Base-by-base conservation (phyloP, 768 basidiomycete species). In the Xerocomus brunneocitrinus region DNA sequence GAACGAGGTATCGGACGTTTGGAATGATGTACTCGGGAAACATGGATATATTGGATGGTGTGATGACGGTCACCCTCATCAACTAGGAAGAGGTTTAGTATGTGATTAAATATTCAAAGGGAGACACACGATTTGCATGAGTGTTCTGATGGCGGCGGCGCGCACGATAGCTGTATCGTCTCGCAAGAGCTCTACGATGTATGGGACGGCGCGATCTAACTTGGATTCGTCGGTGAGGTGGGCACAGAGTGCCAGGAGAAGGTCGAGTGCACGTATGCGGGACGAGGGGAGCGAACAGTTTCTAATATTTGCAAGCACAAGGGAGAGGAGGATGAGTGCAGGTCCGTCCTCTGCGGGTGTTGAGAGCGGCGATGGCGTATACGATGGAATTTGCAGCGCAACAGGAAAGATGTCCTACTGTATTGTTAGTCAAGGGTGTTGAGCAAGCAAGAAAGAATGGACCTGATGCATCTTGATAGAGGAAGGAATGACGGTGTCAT, bases 11-110 rank as follows among this genome's bases (percentile, higher is more conserved):
- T 34, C 82, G 81, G 62, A 92, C 81, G 63, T 97, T 91, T 1
- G 94, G 95, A 28, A 98, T 83, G 59, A 98, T 89, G 67, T 98
- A 99, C 69, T 98, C 95, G 0, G 94, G 90, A 63, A 98, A 89
- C 25, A 98, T 89, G 8, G 90, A 64, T 66, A 75, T 75, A 46
- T 81, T 81, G 0, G 78, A 78, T 6, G 79, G 79, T 4, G 81
- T 80, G 49, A 91, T 89, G 8, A 85, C 84, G 2, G 81, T 82
- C 30, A 89, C 87, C n/a, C 82, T 69, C 67, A 79, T 78, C 43
- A 79, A 58, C 79, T 81, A 24, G 9, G 10, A 66, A 74, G 73
- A n/a, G 61, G 69, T 73, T 58, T 7, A 55, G 54, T 43, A 53
- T 28, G 9, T 6, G 42, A 19, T 39, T 7, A 19, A 38, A 38